Percentiles rank a stretch among this genome's conserved stretches.
Evolutionary conservation across 2,329 filamentous ascomycete species (phyloP).

Genomic region (Arthroderma uncinatum): DNA sequence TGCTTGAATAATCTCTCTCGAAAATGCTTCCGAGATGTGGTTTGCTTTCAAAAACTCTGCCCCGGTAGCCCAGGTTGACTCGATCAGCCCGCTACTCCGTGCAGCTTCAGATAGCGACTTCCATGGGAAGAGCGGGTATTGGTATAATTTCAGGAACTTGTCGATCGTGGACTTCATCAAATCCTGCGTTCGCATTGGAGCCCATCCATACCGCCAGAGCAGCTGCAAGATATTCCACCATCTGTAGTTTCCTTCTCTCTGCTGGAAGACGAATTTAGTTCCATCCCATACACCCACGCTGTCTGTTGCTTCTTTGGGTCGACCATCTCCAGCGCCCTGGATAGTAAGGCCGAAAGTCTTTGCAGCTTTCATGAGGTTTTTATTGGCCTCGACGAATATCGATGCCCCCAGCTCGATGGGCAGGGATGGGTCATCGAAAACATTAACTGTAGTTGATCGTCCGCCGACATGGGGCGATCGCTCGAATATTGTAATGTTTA

Average conservation of each 20-base stretch:
- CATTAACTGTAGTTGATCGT: slow-evolving; percentile 72
- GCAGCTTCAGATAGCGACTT: slow-evolving; percentile 58
- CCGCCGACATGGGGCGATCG: slow-evolving; percentile 67
- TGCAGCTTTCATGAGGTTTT: slow-evolving; percentile 66
- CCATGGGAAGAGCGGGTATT: slow-evolving; percentile 75
- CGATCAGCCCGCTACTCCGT: slow-evolving; percentile 54
- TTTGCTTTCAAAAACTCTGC: slow-evolving; percentile 59
- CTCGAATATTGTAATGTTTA: slow-evolving; percentile 85
- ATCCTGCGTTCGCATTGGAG: slow-evolving; percentile 61
- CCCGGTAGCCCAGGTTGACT: slow-evolving; percentile 60
- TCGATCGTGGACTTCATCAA: slow-evolving; percentile 61
- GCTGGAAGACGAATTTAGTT: slow-evolving; percentile 56
- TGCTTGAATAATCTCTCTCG: slow-evolving; percentile 75
- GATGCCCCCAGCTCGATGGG: slow-evolving; percentile 81
- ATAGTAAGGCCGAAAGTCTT: slow-evolving; percentile 58
- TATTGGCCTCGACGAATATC: slow-evolving; percentile 79
- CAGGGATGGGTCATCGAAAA: slow-evolving; percentile 53
- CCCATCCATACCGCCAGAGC: slow-evolving; percentile 73
- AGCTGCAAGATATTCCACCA: slow-evolving; percentile 77
- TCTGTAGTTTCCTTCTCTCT: slow-evolving; percentile 47
- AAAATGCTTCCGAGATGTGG: slow-evolving; percentile 55
- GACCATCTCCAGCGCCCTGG: slow-evolving; percentile 38
- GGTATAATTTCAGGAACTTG: slow-evolving; percentile 69
- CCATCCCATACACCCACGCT: slow-evolving; percentile 79
- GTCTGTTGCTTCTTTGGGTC: slow-evolving; percentile 35